Evolutionary conservation across 495 filamentous ascomycete species (phyloP).

Genomic region (Parachaetomium inaequale): DNA sequence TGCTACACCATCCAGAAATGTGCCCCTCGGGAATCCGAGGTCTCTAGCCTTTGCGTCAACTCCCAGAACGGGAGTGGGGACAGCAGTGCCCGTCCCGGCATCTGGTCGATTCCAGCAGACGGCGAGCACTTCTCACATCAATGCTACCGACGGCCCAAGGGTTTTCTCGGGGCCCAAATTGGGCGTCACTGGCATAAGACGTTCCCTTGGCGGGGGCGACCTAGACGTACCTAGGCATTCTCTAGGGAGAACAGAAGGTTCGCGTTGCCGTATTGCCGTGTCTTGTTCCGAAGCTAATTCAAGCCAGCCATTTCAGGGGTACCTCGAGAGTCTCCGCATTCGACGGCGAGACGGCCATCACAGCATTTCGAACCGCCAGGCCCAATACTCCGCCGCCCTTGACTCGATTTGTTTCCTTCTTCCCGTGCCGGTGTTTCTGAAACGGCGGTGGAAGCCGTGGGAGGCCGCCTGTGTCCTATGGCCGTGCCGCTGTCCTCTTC

Average conservation of each 20-base stretch:
- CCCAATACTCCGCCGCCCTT: slow-evolving; percentile 4
- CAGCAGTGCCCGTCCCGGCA: neutral
- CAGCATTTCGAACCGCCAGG: neutral
- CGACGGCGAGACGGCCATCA: neutral
- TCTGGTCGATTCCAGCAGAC: slow-evolving; percentile 4
- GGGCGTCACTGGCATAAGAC: neutral
- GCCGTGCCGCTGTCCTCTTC: neutral
- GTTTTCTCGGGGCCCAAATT: neutral
- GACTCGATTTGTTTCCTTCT: neutral
- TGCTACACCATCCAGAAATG: slow-evolving; percentile 7
- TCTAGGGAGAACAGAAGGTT: neutral
- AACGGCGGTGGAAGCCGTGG: neutral
- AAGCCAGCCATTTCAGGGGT: neutral
- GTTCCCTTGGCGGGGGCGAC: neutral
- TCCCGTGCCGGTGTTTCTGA: neutral
- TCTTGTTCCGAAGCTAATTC: neutral
- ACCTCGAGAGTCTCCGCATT: neutral
- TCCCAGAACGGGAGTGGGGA: slow-evolving; percentile 4
- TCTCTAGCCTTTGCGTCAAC: slow-evolving; percentile 7
- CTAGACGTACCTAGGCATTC: neutral
- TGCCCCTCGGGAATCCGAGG: neutral
- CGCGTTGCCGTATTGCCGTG: neutral
- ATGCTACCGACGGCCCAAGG: neutral
- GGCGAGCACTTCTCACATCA: neutral
- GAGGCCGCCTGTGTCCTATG: neutral